Evolutionary conservation across 768 basidiomycete species (phyloP).

Genomic region (Tulasnella calospora): DNA sequence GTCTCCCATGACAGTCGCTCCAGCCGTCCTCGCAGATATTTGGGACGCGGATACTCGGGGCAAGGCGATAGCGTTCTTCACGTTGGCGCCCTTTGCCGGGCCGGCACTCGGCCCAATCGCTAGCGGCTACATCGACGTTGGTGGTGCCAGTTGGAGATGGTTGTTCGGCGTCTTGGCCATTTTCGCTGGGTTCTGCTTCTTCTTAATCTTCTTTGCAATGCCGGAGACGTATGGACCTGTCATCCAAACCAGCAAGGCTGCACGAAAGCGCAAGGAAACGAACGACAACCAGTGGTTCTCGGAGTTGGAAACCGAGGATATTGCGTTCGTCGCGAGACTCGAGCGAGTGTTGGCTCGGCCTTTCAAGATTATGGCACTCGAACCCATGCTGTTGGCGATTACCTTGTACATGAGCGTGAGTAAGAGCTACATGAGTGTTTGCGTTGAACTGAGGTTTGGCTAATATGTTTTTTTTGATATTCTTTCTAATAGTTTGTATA

Average conservation of each 20-base stretch:
- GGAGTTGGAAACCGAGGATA: constrained; percentile 25
- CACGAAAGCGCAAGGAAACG: constrained; percentile 26
- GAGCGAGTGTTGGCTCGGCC: constrained; percentile 22
- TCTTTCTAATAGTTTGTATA: constrained; percentile 22
- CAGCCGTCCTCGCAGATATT: constrained; percentile 32
- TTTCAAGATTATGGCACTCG: constrained; percentile 27
- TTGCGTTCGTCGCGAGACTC: constrained; percentile 12
- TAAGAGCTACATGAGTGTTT: background rate
- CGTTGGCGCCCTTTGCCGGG: constrained; percentile 29
- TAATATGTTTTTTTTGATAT: background rate
- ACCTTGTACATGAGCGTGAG: constrained; percentile 27
- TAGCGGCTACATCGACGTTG: constrained; percentile 27
- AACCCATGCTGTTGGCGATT: constrained; percentile 29
- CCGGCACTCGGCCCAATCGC: constrained; percentile 33
- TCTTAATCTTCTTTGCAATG: constrained; percentile 24
- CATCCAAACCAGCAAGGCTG: constrained; percentile 20
- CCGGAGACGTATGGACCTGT: constrained; percentile 29
- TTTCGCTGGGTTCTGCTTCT: constrained; percentile 27
- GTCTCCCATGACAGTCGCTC: constrained; percentile 30
- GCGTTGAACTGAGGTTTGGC: background rate
- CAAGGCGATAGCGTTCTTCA: constrained; percentile 30
- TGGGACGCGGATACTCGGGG: constrained; percentile 32
- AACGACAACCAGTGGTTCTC: constrained; percentile 26
- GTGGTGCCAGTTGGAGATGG: constrained; percentile 30
- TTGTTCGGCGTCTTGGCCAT: constrained; percentile 33